These are phyloP conservation scores for Monilinia vaccinii-corymbosi DNA, from an alignment of 2,329 filamentous ascomycete species.

Conservation along the genomic window DNA sequence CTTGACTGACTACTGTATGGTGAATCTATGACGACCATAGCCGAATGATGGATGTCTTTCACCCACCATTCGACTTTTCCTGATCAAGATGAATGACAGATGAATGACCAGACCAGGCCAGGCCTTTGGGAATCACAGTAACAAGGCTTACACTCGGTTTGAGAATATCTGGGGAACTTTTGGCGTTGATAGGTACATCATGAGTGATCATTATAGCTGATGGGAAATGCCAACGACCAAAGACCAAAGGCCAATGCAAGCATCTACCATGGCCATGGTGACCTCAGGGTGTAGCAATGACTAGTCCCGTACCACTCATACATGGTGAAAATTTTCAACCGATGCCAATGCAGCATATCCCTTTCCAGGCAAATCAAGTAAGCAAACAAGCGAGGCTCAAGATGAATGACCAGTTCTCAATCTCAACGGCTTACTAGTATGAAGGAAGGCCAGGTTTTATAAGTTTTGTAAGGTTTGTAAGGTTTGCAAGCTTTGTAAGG, in stretches of 20 bases:
- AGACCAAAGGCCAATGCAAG: neutral
- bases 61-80: neutral
- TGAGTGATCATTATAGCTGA: too few species aligned
- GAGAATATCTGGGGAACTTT: neutral
- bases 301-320: neutral
- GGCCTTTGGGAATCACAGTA: neutral
- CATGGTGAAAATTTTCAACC: neutral
- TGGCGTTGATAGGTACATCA: too few species aligned
- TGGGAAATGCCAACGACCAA: neutral
- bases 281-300: neutral
- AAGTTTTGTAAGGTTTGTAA: too few species aligned
- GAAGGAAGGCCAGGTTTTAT: neutral
- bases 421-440: neutral
- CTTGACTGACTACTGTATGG: neutral
- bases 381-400: neutral
- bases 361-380: neutral
- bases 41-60: constrained; percentile 2
- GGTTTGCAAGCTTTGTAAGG: too few species aligned
- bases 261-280: constrained; percentile 9
- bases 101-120: constrained; percentile 4
- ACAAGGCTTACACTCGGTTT: neutral
- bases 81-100: neutral
- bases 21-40: neutral
- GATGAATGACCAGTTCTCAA: neutral
- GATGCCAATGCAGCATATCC: neutral